Base-by-base conservation (phyloP, 768 basidiomycete species). In the Tulasnella sp. region DNA sequence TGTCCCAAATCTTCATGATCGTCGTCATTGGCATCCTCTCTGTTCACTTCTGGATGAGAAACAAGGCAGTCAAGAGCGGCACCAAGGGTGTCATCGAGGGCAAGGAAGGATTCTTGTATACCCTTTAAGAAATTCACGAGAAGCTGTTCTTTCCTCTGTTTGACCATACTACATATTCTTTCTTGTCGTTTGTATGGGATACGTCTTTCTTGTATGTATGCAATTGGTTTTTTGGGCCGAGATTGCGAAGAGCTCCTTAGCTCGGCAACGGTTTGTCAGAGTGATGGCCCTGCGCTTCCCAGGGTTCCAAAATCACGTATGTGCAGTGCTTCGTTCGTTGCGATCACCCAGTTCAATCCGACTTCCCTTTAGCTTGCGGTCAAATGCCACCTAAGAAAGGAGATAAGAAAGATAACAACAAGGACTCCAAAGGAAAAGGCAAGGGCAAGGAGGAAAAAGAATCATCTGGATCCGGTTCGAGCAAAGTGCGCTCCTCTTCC, bases 351-450 rank as follows among this genome's bases (percentile, higher is more conserved):
- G 32, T 10, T 67, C 61, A 29, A 32, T 29, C 32, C 26, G 32
- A n/a, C 61, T 4, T 13, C 32, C 10, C n/a, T n/a, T 10, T 9
- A 44, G 9, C 42, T 44, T 26, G 13, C n/a, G 5, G 61, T 32
- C 61, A 32, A 26, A 79, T 80, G 79, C 70, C 79, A 26, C 80
- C 80, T 23, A 81, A 88, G 83, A 88, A 89, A 81, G 84, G 83
- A 78, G 83, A 86, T 83, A 82, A 79, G 55, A 83, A 83, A 23
- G 84, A 81, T 5, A 85, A 85, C 74, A 85, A 86, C 26, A 85
- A 85, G 75, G 82, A 78, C 26, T 57, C 75, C 5, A 69, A 69
- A 16, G 77, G 57, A 46, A 79, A 77, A 46, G 78, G 75, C 71
- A 80, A 71, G 74, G 77, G 57, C 67, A 75, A 74, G 39, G 80